Conservation (phyloP, 495 filamentous ascomycete species). For the Neurospora intermedia region DNA sequence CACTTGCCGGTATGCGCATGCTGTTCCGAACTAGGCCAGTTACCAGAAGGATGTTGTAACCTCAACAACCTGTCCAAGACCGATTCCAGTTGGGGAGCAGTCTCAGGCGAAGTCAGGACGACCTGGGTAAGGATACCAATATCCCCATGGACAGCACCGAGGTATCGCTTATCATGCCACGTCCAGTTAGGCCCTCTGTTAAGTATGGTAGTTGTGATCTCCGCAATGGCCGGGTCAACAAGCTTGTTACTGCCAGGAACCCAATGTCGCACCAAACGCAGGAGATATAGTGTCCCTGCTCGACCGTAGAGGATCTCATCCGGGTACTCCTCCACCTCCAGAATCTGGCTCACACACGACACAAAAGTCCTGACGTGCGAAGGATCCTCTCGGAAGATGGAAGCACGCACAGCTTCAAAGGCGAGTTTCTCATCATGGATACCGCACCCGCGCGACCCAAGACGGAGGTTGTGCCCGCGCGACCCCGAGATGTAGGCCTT, state of each 20-base stretch:
- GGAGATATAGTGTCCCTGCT: slow-evolving; percentile 50
- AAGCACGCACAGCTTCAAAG: slow-evolving; percentile 39
- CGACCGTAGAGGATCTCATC: slow-evolving; percentile 51
- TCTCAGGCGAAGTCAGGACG: slow-evolving; percentile 35
- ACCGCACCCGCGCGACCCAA: slow-evolving; percentile 35
- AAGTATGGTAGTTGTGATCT: slow-evolving; percentile 28
- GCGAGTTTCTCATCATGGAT: slow-evolving; percentile 45
- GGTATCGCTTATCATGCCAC: slow-evolving; percentile 47
- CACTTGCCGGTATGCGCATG: slow-evolving; percentile 13
- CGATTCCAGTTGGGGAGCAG: slow-evolving; percentile 27
- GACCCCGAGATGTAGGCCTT: slow-evolving; percentile 35
- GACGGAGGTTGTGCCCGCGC: slow-evolving; percentile 23
- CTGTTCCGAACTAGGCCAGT: slow-evolving; percentile 30
- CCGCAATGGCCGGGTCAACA: slow-evolving; percentile 23
- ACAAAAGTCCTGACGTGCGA: slow-evolving; percentile 32
- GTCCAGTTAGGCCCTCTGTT: slow-evolving; percentile 36
- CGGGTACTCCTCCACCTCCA: slow-evolving; percentile 18
- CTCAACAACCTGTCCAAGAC: slow-evolving; percentile 36
- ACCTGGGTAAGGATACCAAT: slow-evolving; percentile 54
- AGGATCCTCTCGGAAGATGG: slow-evolving; percentile 30
- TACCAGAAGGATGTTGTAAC: slow-evolving; percentile 30
- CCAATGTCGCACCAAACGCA: slow-evolving; percentile 33
- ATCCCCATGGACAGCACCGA: slow-evolving; percentile 51
- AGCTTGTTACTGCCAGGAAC: slow-evolving; percentile 17
- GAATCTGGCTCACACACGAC: slow-evolving; percentile 26